Conservation (phyloP, 2,329 filamentous ascomycete genomes). For the Rutstroemia sp. region DNA sequence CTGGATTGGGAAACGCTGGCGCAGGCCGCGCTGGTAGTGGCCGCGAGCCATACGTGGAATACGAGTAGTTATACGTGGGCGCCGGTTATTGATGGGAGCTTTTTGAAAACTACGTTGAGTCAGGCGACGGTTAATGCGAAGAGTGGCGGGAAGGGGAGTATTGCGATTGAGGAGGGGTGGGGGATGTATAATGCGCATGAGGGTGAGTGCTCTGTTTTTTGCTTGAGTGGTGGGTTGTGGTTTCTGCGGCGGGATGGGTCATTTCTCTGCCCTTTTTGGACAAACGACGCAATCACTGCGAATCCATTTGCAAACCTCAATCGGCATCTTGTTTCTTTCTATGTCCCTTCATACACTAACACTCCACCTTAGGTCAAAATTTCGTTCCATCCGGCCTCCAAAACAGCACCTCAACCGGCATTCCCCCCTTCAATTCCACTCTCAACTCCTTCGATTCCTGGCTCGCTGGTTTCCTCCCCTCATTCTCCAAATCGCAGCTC, state of each 20-base stretch:
- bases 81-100: constrained; percentile 50
- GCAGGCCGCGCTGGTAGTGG: constrained; percentile 43
- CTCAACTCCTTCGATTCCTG: constrained; percentile 42
- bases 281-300: not conserved
- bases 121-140: constrained; percentile 30
- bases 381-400: constrained; percentile 47
- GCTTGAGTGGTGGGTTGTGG: too few species aligned
- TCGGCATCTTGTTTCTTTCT: too few species aligned
- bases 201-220: constrained; percentile 9
- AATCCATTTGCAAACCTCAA: too few species aligned
- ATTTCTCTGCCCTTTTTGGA: not conserved
- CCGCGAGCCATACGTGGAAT: constrained; percentile 42
- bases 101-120: constrained; percentile 42
- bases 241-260: too few species aligned
- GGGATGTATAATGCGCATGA: constrained; percentile 57
- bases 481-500: constrained; percentile 35
- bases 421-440: constrained; percentile 43
- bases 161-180: constrained; percentile 41
- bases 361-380: constrained; percentile 40
- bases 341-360: not conserved
- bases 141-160: constrained; percentile 18
- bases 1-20: constrained; percentile 46
- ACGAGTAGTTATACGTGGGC: constrained; percentile 52
- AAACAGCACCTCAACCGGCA: constrained; percentile 27
- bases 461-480: constrained; percentile 47